Evolutionary conservation across 192 early-diverging fungal species (phyloP).

Genomic region (Radiomyces spectabilis): DNA sequence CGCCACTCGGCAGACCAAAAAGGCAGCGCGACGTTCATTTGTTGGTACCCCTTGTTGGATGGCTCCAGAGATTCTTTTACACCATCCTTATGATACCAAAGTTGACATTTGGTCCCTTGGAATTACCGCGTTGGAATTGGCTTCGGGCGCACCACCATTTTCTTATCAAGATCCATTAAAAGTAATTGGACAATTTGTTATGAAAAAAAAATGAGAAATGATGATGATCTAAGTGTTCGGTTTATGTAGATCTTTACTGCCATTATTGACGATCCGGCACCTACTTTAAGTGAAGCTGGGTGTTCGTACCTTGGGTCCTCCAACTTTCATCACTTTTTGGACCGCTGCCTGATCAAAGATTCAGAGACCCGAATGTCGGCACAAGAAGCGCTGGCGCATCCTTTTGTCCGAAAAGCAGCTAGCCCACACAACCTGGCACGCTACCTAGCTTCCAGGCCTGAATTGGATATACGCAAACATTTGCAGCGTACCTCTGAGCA

Average conservation of each 20-base stretch:
- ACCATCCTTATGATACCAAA: conserved; percentile 32
- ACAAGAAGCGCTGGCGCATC: conserved; percentile 9
- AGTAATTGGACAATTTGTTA: no score
- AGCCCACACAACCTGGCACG: background rate
- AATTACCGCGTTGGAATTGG: conserved; percentile 32
- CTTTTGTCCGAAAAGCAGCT: conserved; percentile 11
- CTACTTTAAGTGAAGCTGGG: background rate
- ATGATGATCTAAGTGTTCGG: no score
- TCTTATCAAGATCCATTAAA: conserved; percentile 25
- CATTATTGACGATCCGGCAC: no score
- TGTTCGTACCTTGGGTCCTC: background rate
- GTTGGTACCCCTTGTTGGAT: conserved; percentile 60
- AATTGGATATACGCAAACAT: no score
- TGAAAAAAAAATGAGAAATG: no score
- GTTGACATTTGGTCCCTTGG: conserved; percentile 41
- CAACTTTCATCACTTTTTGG: conserved; percentile 13
- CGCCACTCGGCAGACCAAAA: no score
- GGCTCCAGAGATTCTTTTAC: conserved; percentile 33
- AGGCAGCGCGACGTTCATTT: conserved; percentile 50
- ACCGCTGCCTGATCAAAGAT: conserved; percentile 10
- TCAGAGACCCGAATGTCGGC: conserved; percentile 1
- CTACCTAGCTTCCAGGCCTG: conserved; percentile 1
- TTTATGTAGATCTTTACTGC: no score
- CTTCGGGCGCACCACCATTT: conserved; percentile 27
- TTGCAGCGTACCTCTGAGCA: no score